phyloP scores from a whole-genome alignment of 2,329 filamentous ascomycete species.

The Cordyceps cicadae region DNA sequence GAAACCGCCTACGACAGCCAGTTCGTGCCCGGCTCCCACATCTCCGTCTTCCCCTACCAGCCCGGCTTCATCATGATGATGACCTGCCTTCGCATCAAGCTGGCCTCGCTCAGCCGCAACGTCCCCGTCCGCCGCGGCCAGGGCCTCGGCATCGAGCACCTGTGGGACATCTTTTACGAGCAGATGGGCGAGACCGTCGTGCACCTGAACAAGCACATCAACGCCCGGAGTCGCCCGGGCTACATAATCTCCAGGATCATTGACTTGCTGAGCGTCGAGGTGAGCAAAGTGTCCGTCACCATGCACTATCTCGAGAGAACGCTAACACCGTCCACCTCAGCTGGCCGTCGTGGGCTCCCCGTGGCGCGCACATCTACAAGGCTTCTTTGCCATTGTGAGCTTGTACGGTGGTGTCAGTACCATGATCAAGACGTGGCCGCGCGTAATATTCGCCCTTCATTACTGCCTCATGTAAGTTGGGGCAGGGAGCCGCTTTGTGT shows the following conservation, averaged over 20 bases:
- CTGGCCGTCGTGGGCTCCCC: conserved; percentile 1
- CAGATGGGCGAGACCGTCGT: neutral
- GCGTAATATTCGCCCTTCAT: neutral
- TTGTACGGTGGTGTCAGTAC: neutral
- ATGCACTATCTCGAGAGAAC: neutral
- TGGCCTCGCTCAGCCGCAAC: neutral
- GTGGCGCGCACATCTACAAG: neutral
- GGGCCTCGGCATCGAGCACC: conserved; percentile 4
- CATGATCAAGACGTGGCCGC: neutral
- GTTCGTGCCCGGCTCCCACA: neutral
- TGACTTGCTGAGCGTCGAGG: conserved; percentile 1
- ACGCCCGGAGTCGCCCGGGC: neutral
- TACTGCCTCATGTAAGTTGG: neutral
- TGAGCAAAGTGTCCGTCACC: neutral
- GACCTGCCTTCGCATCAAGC: neutral
- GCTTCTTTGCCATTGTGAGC: neutral
- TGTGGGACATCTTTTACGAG: neutral
- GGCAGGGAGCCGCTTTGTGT: neutral
- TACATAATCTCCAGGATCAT: neutral
- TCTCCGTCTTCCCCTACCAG: neutral
- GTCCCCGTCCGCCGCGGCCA: neutral
- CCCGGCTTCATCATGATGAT: conserved; percentile 6
- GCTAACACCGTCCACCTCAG: neutral
- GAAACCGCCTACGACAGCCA: neutral
- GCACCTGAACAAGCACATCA: neutral